These are phyloP conservation scores for Oidiodendron maius DNA, from an alignment of 495 filamentous ascomycete genomes.

Conservation along the genomic window DNA sequence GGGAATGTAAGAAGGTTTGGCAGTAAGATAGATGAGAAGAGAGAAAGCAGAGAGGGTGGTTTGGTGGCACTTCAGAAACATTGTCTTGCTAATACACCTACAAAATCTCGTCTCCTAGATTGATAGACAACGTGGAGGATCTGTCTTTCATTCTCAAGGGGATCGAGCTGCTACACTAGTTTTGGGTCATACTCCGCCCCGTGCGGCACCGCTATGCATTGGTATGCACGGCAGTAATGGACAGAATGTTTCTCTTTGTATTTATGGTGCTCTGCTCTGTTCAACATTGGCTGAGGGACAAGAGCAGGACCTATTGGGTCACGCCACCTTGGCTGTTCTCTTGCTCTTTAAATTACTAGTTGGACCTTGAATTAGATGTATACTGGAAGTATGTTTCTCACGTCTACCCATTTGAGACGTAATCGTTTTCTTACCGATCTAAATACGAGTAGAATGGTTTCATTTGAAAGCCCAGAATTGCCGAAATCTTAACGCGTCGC, in stretches of 20 bases:
- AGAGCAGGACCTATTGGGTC: too few species aligned
- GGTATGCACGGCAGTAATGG: conserved; percentile 12
- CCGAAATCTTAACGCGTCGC: too few species aligned
- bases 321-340: too few species aligned
- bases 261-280: too few species aligned
- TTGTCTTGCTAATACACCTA: conserved; percentile 23
- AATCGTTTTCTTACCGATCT: too few species aligned
- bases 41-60: conserved; percentile 7
- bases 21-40: conserved; percentile 1
- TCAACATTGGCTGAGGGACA: too few species aligned
- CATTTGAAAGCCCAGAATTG: too few species aligned
- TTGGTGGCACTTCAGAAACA: conserved; percentile 23
- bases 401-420: too few species aligned
- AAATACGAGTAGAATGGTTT: too few species aligned
- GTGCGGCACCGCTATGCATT: conserved; percentile 1
- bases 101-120: conserved; percentile 6
- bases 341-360: too few species aligned
- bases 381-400: too few species aligned
- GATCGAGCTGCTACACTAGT: conserved; percentile 18
- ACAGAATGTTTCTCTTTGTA: conserved; percentile 17
- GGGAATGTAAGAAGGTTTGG: conserved; percentile 66
- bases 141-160: conserved; percentile 4
- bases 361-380: too few species aligned
- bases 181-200: conserved; percentile 4
- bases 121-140: conserved; percentile 4